A percentile compares a stretch with the other conserved stretches of the same genome.
These are phyloP conservation scores for Gilbertella persicaria DNA, from an alignment of 371 early-diverging fungal species.

Conservation along the genomic window DNA sequence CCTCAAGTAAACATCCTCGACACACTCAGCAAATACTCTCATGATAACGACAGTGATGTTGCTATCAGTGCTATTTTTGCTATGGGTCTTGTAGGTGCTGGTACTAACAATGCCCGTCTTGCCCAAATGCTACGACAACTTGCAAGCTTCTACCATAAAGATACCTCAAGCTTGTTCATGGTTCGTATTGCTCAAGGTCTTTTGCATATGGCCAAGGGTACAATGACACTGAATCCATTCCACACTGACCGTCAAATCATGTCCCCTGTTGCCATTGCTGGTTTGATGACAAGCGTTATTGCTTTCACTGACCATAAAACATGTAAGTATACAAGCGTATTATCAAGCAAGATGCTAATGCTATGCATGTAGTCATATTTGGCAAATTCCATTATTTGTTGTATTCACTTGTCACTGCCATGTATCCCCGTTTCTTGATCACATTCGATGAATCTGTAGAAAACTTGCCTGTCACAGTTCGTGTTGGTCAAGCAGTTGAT, in stretches of 20 bases:
- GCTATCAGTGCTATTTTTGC: conserved; percentile 97
- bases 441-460: conserved; percentile 89
- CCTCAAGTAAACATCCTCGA: conserved; percentile 93
- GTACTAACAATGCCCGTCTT: conserved; percentile 99
- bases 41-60: conserved; percentile 94
- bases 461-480: conserved; percentile 79
- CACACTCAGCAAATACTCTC: conserved; percentile 94
- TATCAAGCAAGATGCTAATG: too few relatives aligned
- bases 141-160: conserved; percentile 96
- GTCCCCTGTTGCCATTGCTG: conserved; percentile 90
- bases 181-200: conserved; percentile 98
- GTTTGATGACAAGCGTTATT: conserved; percentile 82
- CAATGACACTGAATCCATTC: conserved; percentile 93
- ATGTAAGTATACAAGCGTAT: conserved; percentile 52
- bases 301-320: conserved; percentile 91
- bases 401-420: conserved; percentile 90
- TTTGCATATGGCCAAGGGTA: conserved; percentile 98
- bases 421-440: conserved; percentile 97
- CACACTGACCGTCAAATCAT: conserved; percentile 89
- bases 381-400: conserved; percentile 90
- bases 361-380: conserved; percentile 85
- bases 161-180: conserved; percentile 88
- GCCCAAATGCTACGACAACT: conserved; percentile 97
- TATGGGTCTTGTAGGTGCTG: conserved; percentile 98
- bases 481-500: conserved; percentile 99